These are phyloP conservation scores for Pelargonium fulgidum DNA, from an alignment of 441 rosid genomes.

Conservation along the genomic window DNA sequence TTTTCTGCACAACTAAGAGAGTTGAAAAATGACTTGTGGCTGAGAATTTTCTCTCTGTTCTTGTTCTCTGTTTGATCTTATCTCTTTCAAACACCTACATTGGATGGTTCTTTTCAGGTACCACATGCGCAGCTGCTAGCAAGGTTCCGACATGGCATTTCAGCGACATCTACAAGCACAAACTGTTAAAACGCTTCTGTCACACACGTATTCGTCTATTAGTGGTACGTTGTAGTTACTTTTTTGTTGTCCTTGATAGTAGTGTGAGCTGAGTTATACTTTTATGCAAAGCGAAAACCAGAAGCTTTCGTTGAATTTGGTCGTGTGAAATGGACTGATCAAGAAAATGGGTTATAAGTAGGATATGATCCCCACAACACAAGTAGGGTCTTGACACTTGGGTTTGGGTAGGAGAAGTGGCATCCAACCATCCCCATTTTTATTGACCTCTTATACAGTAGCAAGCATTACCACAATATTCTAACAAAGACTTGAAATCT, in stretches of 20 bases:
- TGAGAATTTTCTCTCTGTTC: not conserved
- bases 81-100: not conserved
- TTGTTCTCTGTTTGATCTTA: not conserved
- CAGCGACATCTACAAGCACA: not conserved
- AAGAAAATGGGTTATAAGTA: not conserved
- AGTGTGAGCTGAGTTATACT: not conserved
- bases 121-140: not conserved
- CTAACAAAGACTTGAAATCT: not conserved
- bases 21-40: not conserved
- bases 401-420: not conserved
- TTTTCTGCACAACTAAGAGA: not conserved
- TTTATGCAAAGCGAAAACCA: not conserved
- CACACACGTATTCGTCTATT: not conserved
- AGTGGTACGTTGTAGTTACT: not conserved
- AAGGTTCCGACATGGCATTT: not conserved
- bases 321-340: not conserved
- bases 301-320: not conserved
- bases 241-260: not conserved
- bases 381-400: constrained; percentile 6
- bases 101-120: not conserved
- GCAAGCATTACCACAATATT: not conserved
- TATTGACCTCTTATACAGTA: not conserved
- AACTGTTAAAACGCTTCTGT: not conserved
- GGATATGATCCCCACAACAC: constrained; percentile 4
- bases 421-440: constrained; percentile 3